Evolutionary conservation across 1,284 basidiomycete species (phyloP), one percentile per base, ranked within the genome.

Genomic region (Cutaneotrichosporon sp.): DNA sequence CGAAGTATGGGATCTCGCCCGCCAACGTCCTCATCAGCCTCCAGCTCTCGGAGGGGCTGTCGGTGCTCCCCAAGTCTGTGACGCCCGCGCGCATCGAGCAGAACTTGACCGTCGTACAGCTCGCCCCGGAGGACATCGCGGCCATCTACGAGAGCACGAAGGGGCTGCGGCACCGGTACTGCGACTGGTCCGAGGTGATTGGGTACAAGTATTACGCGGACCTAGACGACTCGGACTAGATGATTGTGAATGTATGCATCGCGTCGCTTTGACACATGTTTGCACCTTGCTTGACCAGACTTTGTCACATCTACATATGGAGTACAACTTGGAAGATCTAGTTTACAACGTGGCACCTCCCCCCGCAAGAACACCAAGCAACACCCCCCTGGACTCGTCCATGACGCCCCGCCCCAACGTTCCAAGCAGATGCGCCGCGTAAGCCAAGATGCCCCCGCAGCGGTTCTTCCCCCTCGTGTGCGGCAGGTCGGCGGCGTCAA

Each of bases 11-110:
- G 3, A 74, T 88, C 45, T 80, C 84, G 31, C 82, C 86, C 0
- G 81, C 87, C 3, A 87, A 89, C 62, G 58, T 73, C 8, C 53
- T 69, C 27, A 64, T 69, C 49, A 64, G 63, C 45, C 68, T 80
- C 14, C 72, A 75, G 56, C 71, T 77, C 9, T 74, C 54, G 71
- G 84, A 87, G 38, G 87, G 86, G 14, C 85, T 85, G 67, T 84
- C 84, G 14, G 86, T 89, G 46, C 85, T 89, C 64, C 88, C 88
- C 7, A 89, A 87, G 83, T 86, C 82, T 60, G 87, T 88, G 50
- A 80, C 59, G 10, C 59, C 65, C 2, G 29, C 54, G 16, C 56
- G 69, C 81, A 84, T 68, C 80, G 83, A 64, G 58, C 60, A 67
- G 55, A 74, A 74, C 45, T 36, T 66, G 1, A 38, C 49, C 11